Evolutionary conservation across 2,329 filamentous ascomycete genomes (phyloP), one percentile per base, ranked within the genome.

Genomic region (Geosmithia morbida): DNA sequence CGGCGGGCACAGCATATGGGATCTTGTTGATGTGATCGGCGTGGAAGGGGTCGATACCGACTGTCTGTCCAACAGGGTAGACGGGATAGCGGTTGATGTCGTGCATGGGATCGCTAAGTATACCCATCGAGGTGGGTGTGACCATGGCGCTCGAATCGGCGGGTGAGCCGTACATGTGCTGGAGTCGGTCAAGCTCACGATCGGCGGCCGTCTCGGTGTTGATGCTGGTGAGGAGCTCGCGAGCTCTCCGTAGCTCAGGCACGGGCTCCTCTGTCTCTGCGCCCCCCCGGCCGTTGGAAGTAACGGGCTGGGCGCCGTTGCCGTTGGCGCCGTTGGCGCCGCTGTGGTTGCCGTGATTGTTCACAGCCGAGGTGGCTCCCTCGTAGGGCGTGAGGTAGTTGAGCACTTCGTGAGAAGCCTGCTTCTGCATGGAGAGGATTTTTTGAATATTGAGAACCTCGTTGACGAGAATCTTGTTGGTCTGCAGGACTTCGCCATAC

Each of bases 11-110:
- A 77, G 87, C 65, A 59, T 95, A 97, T 0, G 89, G 87, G 48
- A 96, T 94, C 60, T 94, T 95, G 66, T 90, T 81, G 59, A 96
- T 87, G 59, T 96, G 88, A 56, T 96, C 89, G 55, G 86, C 84
- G 59, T 90, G 89, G 74, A 94, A 92, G 1, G 90, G 89, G 59
- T 96, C 89, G 54, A 96, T 96, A 47, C 89, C 89, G 53, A 94
- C 86, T 1, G 83, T 92, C 53, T 88, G 81, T 17, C 89, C 89
- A 16, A 94, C 87, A 0, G 90, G 89, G 60, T 96, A 97, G 10
- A 96, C 88, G 47, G 94, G 76, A 52, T 78, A 75, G 43, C 75
- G 67, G 50, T 57, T 63, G 44, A 76, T 70, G 50, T 79, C 75
- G 53, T 65, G 73, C 54, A 79, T 66, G 40, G 72, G 68, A 51